phyloP scores from a whole-genome alignment of 2,329 filamentous ascomycete genomes.

The Orbilia oligospora region DNA sequence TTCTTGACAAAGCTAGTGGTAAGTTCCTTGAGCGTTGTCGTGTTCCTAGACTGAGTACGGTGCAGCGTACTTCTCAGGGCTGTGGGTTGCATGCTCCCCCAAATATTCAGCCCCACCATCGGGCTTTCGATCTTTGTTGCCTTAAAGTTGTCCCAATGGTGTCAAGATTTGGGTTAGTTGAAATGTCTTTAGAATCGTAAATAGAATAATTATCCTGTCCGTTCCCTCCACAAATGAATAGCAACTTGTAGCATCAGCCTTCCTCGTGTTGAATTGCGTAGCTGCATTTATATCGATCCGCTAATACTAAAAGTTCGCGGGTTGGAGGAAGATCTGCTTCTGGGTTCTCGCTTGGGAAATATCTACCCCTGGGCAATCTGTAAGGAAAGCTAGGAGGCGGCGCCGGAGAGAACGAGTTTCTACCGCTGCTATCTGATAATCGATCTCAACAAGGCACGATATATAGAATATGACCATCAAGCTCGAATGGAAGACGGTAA shows the following conservation, averaged over 20 bases:
- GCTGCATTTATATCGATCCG: background rate
- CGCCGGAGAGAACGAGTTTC: constrained; percentile 4
- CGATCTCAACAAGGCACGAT: too few relatives aligned
- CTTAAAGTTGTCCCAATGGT: too few relatives aligned
- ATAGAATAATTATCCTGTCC: background rate
- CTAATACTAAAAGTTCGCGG: background rate
- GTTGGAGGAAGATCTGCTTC: background rate
- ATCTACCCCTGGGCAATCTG: background rate
- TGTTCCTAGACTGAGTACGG: background rate
- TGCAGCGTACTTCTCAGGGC: background rate
- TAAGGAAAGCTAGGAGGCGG: background rate
- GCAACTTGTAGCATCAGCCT: background rate
- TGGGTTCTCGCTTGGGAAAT: background rate
- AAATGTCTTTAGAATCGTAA: background rate
- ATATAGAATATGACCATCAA: too few relatives aligned
- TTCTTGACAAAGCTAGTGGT: constrained; percentile 2
- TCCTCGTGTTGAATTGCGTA: background rate
- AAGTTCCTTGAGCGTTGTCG: background rate
- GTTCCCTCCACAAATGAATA: background rate
- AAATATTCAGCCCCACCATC: background rate
- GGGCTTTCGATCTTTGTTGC: background rate
- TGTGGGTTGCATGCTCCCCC: background rate
- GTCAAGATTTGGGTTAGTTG: too few relatives aligned
- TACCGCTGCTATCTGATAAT: too few relatives aligned
- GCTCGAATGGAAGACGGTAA: too few relatives aligned